Percentiles rank a stretch among this genome's conserved stretches.
phyloP scores from a whole-genome alignment of 768 basidiomycete genomes.

The Leccinum uliginosum region DNA sequence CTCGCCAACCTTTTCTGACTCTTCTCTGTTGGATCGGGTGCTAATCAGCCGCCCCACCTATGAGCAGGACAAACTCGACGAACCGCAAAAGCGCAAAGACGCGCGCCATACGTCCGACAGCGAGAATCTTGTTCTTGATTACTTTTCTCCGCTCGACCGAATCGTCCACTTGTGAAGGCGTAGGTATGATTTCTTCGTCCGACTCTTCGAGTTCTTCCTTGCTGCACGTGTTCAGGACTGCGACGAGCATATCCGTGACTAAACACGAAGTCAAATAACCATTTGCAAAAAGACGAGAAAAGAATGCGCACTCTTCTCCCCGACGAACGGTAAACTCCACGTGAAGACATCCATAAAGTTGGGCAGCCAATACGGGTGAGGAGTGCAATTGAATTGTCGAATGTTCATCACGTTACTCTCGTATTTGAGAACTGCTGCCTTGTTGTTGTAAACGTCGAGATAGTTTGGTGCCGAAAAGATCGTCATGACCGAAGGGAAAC shows the following conservation, averaged over 20 bases:
- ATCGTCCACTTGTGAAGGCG: conserved; percentile 39
- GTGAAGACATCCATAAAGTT: conserved; percentile 99
- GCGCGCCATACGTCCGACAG: conserved; percentile 92
- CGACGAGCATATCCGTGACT: conserved; percentile 99
- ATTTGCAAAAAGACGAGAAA: not conserved
- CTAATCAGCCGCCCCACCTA: not conserved
- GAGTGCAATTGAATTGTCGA: conserved; percentile 94
- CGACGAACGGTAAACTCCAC: conserved; percentile 97
- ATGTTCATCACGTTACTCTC: conserved; percentile 99
- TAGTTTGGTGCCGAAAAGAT: conserved; percentile 99
- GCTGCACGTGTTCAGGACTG: conserved; percentile 91
- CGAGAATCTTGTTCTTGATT: conserved; percentile 98
- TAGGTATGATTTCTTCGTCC: conserved; percentile 41
- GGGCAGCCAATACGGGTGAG: conserved; percentile 96
- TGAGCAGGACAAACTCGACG: conserved; percentile 30
- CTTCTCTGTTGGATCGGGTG: conserved; percentile 58
- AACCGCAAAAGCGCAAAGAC: conserved; percentile 95
- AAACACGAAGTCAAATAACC: conserved; percentile 4
- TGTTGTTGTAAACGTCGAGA: conserved; percentile 98
- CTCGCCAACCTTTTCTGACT: conserved; percentile 96
- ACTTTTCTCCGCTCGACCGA: conserved; percentile 74
- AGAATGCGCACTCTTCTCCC: conserved; percentile 77
- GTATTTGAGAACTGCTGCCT: conserved; percentile 97
- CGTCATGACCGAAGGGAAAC: conserved; percentile 99
- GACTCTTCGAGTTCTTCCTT: conserved; percentile 94